phyloP scores from a whole-genome alignment of 345 rosid genomes.

The Moringa oleifera region DNA sequence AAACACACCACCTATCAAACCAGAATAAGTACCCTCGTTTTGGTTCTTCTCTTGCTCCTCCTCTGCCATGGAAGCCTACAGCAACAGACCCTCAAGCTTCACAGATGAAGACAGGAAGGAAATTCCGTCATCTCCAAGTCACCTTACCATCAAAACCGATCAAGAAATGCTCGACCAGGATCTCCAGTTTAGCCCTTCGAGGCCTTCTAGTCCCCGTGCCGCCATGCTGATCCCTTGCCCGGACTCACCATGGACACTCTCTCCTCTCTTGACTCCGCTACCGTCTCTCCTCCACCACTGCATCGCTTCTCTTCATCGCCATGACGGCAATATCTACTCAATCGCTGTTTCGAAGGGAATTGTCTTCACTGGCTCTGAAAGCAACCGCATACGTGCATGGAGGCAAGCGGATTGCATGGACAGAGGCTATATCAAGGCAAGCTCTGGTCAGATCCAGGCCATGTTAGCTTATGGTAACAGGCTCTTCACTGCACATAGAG shows the following conservation, averaged over 20 bases:
- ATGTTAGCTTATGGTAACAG: conserved; percentile 32
- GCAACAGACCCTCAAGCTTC: no score
- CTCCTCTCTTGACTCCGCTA: conserved; percentile 36
- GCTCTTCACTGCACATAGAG: conserved; percentile 48
- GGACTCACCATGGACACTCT: conserved; percentile 47
- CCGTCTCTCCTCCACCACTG: conserved; percentile 45
- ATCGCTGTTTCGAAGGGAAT: conserved; percentile 40
- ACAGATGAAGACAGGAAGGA: no score
- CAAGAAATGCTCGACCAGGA: conserved; percentile 29
- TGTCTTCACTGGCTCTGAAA: conserved; percentile 43
- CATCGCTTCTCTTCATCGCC: conserved; percentile 44
- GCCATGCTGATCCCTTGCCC: no score
- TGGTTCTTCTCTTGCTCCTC: no score
- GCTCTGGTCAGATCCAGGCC: conserved; percentile 33
- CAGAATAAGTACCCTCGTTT: no score
- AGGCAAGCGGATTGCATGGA: conserved; percentile 37
- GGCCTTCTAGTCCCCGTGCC: conserved; percentile 24
- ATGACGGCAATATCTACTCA: conserved; percentile 42
- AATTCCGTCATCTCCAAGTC: no score
- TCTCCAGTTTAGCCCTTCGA: conserved; percentile 31
- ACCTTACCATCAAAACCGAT: background rate
- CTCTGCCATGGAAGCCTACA: no score
- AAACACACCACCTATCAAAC: no score
- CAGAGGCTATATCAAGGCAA: conserved; percentile 31
- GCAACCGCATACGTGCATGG: conserved; percentile 44